Base-by-base conservation (phyloP, 1,284 basidiomycete genomes). In the Ganoderma lucidum region DNA sequence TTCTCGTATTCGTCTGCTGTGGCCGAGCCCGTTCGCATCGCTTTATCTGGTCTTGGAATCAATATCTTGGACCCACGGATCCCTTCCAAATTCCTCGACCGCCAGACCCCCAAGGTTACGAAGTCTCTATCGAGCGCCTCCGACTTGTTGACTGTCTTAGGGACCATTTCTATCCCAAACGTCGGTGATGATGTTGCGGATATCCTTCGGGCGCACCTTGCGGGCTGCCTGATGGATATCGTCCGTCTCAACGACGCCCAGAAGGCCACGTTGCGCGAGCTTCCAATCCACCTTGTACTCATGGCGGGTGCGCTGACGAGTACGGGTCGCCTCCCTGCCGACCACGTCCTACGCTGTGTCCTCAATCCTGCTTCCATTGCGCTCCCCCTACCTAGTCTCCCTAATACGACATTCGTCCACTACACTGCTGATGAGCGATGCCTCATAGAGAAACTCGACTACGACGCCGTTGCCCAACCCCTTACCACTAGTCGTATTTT, bases 401-500 rank as follows among this genome's bases (percentile, higher is more conserved):
- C 8, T 12, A 37, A 62, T 15, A 32, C 19, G 2, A 55, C 63
- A 17, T 72, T 72, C n/a, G 30, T 68, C 1, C 45, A 67, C 14
- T 55, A 32, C 30, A 45, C 60, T 5, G 15, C 14, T 6, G 55
- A 51, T 6, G 41, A 58, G 14, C 45, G 32, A 32, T 15, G 35
- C 3, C 41, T 70, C 8, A 32, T 72, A 23, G 69, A 72, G 56
- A 58, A 68, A 23, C 64, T 72, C 59, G 67, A 72, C 39, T 58
- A 63, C 9, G 2, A 15, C 5, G 64, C 69, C n/a, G 45, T 65
- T 19, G 28, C 35, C 37, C 28, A 51, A 30, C 51, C 35, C 3
- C 30, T 72, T 28, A 65, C 60, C 14, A 37, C 39, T 17, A 4
- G 44, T 23, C 61, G 66, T 30, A 14, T 72, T 23, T 37, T 73